Evolutionary conservation across 1,139 yeast species (phyloP), one percentile per base, ranked within the genome.

Genomic region (Arxiozyma bovina): DNA sequence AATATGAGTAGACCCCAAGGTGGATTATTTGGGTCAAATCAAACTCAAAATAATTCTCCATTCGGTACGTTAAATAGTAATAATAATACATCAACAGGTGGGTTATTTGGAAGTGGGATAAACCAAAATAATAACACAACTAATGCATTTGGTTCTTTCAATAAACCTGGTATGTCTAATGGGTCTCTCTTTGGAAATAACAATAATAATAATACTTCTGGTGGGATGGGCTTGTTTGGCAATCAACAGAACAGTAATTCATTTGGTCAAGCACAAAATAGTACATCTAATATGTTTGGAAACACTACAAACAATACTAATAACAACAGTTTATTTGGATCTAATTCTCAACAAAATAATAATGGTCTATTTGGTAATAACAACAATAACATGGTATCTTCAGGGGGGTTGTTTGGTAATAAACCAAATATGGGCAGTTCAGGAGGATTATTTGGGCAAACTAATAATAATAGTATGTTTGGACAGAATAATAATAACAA

Each of bases 101-200:
- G 55, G 1, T n/a, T 55, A 15, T 46, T 58, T 20, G 66, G 69
- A 17, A 67, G 68, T 6, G 52, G 66, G 34, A 70, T 72, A 61
- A 74, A 58, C 57, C 40, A 52, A 56, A 30, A 42, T 47, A 55
- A 54, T 11, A 41, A 48, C 42, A 48, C 73, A 4, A 67, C 70
- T 30, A 55, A 54, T 41, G 61, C 65, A 42, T 53, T 60, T 40
- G 50, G 58, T 18, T 53, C 45, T 22, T 50, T 45, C 45, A 52
- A 50, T 44, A 52, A 54, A 30, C 58, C 58, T 34, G 55, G 45
- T 17, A 48, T 45, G 21, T 17, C 45, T 5, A 45, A 55, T 53
- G 54, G 47, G 50, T 69, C 70, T 11, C 59, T 70, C 48, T 73
- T 71, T 61, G 77, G 73, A 21, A 60, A 58, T 51, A 68, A 63